Percentiles rank a stretch among this genome's conserved stretches.
Conservation (phyloP, 2,329 filamentous ascomycete species). For the Exophiala phaeomuriformis region DNA sequence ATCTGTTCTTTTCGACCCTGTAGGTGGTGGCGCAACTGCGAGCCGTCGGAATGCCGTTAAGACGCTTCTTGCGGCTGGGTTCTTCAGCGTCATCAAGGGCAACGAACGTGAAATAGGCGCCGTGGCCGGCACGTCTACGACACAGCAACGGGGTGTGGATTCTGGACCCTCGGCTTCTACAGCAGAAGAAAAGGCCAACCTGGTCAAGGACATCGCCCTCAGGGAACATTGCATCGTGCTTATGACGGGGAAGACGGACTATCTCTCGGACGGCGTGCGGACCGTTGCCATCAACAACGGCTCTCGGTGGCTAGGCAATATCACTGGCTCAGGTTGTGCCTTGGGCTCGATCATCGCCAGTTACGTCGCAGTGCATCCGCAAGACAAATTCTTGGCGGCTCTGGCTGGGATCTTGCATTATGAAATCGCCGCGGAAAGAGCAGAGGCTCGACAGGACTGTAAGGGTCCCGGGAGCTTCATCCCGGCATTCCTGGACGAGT, state of each 20-base stretch:
- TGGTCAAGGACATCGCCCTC: constrained; percentile 61
- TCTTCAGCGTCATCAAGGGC: constrained; percentile 85
- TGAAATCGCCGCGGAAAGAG: constrained; percentile 67
- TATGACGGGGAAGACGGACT: constrained; percentile 73
- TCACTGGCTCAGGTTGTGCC: constrained; percentile 66
- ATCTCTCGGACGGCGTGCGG: constrained; percentile 64
- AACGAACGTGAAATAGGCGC: constrained; percentile 83
- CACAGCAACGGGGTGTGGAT: constrained; percentile 78
- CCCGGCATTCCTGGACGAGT: constrained; percentile 71
- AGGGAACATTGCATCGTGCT: constrained; percentile 66
- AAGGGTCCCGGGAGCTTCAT: constrained; percentile 80
- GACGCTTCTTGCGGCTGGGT: constrained; percentile 62
- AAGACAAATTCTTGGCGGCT: constrained; percentile 63
- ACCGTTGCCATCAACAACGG: constrained; percentile 69
- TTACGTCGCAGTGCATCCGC: constrained; percentile 57
- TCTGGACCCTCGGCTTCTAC: constrained; percentile 53
- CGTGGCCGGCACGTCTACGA: constrained; percentile 51
- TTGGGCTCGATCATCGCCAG: constrained; percentile 75
- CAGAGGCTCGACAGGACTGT: constrained; percentile 53
- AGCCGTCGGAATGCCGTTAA: constrained; percentile 65
- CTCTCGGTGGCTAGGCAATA: constrained; percentile 49
- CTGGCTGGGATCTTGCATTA: constrained; percentile 69
- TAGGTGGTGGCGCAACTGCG: constrained; percentile 76
- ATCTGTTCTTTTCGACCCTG: constrained; percentile 79
- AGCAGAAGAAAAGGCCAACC: constrained; percentile 48